These are phyloP conservation scores for Diplocarpon mali DNA, from an alignment of 2,329 filamentous ascomycete genomes.

Conservation along the genomic window DNA sequence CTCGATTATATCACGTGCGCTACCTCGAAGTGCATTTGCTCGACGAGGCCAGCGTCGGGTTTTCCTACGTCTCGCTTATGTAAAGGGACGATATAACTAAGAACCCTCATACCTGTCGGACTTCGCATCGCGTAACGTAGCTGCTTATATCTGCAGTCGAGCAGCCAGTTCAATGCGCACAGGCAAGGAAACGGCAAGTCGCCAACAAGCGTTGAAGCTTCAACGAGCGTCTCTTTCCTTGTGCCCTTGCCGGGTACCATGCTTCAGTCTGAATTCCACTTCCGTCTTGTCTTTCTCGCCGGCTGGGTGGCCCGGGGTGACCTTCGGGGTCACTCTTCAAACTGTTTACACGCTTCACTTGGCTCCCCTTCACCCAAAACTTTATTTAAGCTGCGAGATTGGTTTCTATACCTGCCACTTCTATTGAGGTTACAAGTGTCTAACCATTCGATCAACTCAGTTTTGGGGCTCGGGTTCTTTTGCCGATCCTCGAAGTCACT, in stretches of 20 bases:
- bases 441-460: background rate
- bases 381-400: background rate
- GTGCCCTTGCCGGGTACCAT: constrained; percentile 2
- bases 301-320: background rate
- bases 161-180: background rate
- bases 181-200: background rate
- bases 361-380: background rate
- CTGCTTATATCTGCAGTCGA: background rate
- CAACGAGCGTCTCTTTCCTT: background rate
- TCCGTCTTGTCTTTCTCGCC: background rate
- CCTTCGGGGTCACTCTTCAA: background rate
- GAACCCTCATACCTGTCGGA: too few species aligned
- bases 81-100: too few species aligned
- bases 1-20: too few species aligned
- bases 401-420: background rate
- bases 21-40: too few species aligned
- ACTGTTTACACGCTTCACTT: background rate
- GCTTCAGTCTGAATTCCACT: background rate
- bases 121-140: too few species aligned
- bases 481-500: background rate
- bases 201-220: background rate
- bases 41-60: too few species aligned
- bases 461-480: background rate
- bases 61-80: too few species aligned
- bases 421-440: background rate